A percentile compares a stretch with the other conserved stretches of the same genome.
These are phyloP conservation scores for Gastrolobium bilobum DNA, from an alignment of 306 rosid species.

Conservation along the genomic window DNA sequence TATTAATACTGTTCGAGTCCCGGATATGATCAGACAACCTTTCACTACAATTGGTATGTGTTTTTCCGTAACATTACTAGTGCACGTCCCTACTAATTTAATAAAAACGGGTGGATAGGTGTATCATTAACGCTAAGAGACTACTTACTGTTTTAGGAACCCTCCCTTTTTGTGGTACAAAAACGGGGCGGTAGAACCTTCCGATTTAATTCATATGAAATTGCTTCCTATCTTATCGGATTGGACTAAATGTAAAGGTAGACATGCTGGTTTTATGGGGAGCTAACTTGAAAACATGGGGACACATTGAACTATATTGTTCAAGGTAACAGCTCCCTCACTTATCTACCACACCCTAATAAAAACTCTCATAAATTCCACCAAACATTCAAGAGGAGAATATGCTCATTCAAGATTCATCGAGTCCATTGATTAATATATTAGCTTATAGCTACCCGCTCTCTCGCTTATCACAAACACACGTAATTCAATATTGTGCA, in stretches of 20 bases:
- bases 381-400: too few relatives aligned
- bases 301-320: conserved; percentile 8
- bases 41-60: conserved; percentile 1
- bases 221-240: background rate
- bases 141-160: background rate
- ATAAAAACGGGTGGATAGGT: conserved; percentile 26
- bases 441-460: too few relatives aligned
- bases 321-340: background rate
- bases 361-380: background rate
- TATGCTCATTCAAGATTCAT: too few relatives aligned
- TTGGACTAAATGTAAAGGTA: background rate
- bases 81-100: background rate
- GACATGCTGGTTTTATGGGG: conserved; percentile 19
- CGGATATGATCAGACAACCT: conserved; percentile 7
- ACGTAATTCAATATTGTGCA: too few relatives aligned
- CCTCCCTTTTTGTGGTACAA: too few relatives aligned
- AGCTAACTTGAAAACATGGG: conserved; percentile 29
- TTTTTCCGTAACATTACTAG: background rate
- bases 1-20: too few relatives aligned
- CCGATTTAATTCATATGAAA: background rate
- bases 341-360: conserved; percentile 24
- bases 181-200: background rate
- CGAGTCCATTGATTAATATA: too few relatives aligned
- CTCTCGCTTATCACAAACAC: too few relatives aligned
- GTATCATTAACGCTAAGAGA: background rate